Conservation (phyloP, 495 filamentous ascomycete genomes). For the Amphirosellinia nigrospora region DNA sequence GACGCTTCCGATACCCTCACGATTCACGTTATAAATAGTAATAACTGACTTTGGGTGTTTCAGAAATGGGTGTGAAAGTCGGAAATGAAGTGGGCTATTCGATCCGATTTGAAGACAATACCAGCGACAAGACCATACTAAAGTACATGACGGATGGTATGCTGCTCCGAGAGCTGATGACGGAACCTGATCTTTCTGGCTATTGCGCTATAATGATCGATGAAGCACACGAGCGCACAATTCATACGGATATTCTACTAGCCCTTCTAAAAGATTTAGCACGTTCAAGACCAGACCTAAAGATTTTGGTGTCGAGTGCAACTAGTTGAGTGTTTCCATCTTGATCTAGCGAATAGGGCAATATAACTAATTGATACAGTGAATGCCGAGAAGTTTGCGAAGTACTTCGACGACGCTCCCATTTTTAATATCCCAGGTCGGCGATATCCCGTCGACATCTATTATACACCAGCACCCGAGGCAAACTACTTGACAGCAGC, state of each 20-base stretch:
- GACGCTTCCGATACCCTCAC: too few relatives aligned
- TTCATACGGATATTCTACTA: constrained; percentile 90
- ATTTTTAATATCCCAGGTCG: constrained; percentile 97
- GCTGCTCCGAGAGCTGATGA: constrained; percentile 89
- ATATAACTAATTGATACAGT: too few relatives aligned
- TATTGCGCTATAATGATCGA: constrained; percentile 96
- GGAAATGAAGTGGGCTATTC: constrained; percentile 95
- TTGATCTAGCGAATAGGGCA: too few relatives aligned
- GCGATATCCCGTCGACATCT: constrained; percentile 87
- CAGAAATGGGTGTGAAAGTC: constrained; percentile 87
- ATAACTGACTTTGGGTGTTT: too few relatives aligned
- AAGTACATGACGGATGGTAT: constrained; percentile 99
- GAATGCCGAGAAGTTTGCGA: constrained; percentile 90
- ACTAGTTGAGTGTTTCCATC: too few relatives aligned
- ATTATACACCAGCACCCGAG: constrained; percentile 91
- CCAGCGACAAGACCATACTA: constrained; percentile 88
- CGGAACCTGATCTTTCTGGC: constrained; percentile 82
- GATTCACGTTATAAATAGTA: too few relatives aligned
- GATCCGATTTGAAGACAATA: constrained; percentile 94
- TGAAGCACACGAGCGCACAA: constrained; percentile 93
- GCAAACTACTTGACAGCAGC: constrained; percentile 92
- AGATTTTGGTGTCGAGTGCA: constrained; percentile 93
- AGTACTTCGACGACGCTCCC: constrained; percentile 92
- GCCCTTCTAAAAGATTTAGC: constrained; percentile 93
- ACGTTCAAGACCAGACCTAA: constrained; percentile 83